Percentiles rank a stretch among this genome's conserved stretches.
Conservation (phyloP, 164 flowering plant species). For the Amborella trichopoda region DNA sequence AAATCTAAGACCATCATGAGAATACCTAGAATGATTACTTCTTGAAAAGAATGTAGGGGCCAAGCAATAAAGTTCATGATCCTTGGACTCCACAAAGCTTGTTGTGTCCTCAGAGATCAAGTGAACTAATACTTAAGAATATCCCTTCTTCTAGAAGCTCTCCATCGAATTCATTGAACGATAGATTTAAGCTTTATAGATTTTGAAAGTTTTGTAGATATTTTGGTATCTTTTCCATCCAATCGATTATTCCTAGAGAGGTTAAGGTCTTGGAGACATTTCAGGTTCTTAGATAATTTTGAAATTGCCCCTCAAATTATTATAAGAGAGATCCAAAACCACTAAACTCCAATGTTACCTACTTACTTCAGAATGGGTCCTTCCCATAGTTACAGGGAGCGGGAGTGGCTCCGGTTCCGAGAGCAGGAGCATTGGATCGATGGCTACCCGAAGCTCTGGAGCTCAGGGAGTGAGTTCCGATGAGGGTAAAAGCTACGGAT, state of each 20-base stretch:
- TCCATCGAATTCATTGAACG: constrained; percentile 20
- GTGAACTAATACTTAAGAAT: constrained; percentile 12
- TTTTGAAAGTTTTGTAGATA: constrained; percentile 2
- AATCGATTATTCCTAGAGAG: too few relatives aligned
- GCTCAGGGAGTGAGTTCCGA: too few relatives aligned
- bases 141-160: constrained; percentile 13
- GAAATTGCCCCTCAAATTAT: too few relatives aligned
- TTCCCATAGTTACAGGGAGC: too few relatives aligned
- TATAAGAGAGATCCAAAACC: constrained; percentile 19
- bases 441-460: too few relatives aligned
- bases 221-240: constrained; percentile 21
- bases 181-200: constrained; percentile 13
- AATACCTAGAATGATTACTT: not conserved
- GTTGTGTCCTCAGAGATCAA: constrained; percentile 9
- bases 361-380: constrained; percentile 19
- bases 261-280: too few relatives aligned
- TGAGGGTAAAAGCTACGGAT: too few relatives aligned
- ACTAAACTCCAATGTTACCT: constrained; percentile 5
- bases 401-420: too few relatives aligned
- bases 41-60: not conserved
- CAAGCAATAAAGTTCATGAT: constrained; percentile 11
- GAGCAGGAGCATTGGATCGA: too few relatives aligned
- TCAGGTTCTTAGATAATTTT: too few relatives aligned
- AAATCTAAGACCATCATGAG: not conserved
- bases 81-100: constrained; percentile 16